Conservation (phyloP, 2,329 filamentous ascomycete genomes). For the Tricladium varicosporioides region DNA sequence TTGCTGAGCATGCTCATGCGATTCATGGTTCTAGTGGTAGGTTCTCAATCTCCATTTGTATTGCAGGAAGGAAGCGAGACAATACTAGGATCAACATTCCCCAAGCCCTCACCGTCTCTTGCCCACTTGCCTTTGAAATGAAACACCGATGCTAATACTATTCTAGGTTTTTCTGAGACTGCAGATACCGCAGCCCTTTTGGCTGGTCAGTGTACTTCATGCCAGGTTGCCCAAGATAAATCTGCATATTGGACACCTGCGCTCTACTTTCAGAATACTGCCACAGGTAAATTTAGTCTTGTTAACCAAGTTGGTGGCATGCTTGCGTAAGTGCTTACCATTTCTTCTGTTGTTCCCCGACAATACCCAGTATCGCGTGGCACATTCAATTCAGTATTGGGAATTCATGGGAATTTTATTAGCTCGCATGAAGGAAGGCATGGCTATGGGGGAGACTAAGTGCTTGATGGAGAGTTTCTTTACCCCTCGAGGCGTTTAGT, state of each 20-base stretch:
- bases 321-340: conserved; percentile 71
- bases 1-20: conserved; percentile 68
- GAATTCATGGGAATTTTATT: too few relatives aligned
- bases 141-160: neutral
- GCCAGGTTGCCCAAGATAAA: conserved; percentile 57
- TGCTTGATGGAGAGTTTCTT: too few relatives aligned
- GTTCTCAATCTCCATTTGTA: conserved; percentile 31
- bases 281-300: conserved; percentile 49
- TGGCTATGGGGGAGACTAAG: too few relatives aligned
- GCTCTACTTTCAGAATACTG: conserved; percentile 45
- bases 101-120: neutral
- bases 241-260: conserved; percentile 69
- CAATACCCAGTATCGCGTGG: neutral
- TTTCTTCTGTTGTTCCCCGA: conserved; percentile 2
- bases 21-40: conserved; percentile 75
- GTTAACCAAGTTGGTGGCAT: conserved; percentile 78
- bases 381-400: too few relatives aligned
- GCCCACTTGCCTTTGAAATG: neutral
- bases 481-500: too few relatives aligned
- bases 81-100: neutral
- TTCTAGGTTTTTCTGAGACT: conserved; percentile 61
- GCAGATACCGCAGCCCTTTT: conserved; percentile 57
- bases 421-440: too few relatives aligned
- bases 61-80: too few relatives aligned
- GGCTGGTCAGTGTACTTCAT: conserved; percentile 62